Base-by-base conservation (phyloP, 2,329 filamentous ascomycete species). In the Escovopsis sp. region DNA sequence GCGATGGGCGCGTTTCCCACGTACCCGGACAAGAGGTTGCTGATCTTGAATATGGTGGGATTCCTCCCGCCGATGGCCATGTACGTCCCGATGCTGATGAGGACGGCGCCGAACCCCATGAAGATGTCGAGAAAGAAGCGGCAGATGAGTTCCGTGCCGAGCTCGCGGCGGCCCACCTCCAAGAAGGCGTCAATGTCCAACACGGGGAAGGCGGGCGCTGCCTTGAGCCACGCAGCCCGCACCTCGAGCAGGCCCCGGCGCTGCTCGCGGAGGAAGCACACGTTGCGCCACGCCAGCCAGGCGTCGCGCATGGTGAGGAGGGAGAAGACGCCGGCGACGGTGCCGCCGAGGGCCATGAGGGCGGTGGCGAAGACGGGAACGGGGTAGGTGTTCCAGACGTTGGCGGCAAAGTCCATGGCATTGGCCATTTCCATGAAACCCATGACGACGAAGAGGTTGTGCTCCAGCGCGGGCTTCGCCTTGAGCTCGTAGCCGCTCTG, bases 381-480 rank as follows among this genome's bases (percentile, higher is more conserved):
- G 0, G 71, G 72, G 0, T 64, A 56, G 2, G 65, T 47, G 47
- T 76, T 75, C 68, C 69, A 76, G 1, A 75, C 64, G 42, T 76
- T 75, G 42, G 72, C 72, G 0, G 71, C 69, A 42, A 75, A 75
- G 48, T 76, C 72, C 2, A 65, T 64, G 0, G 70, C 69, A 49
- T 76, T 76, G 41, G 67, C 68, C 2, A 74, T 58, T 45, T 76
- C 72, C 14, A 76, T 64, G 38, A 68, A 68, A 1, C 70, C 72
- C 1, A 72, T 55, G 5, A 50, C 52, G 24, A 51, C 51, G 16
- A 51, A 45, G 1, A 61, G 50, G 14, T 61, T 38, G 35, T 45
- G 42, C 35, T 45, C 39, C 4, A 45, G 20, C n/a, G 25, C 37
- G 29, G 25, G 38, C 15, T 37, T 30, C 14, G 37, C 37, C 15